Percentiles rank a stretch among this genome's conserved stretches.
These are phyloP conservation scores for Plasmopara viticola DNA, from an alignment of 352 stramenopile species.

Conservation along the genomic window DNA sequence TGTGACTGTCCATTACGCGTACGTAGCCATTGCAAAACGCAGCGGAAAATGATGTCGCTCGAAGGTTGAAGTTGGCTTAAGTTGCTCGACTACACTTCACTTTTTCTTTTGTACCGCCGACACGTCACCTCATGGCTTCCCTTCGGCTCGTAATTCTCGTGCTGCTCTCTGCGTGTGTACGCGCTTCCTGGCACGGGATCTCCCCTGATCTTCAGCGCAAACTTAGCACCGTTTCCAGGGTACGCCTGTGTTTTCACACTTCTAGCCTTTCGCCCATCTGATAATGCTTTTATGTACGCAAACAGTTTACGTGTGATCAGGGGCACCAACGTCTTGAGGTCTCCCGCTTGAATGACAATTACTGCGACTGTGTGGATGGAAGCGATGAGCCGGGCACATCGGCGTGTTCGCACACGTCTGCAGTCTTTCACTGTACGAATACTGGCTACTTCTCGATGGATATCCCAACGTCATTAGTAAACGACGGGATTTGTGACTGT, in stretches of 20 bases:
- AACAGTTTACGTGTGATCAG: conserved; percentile 68
- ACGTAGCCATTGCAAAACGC: no score
- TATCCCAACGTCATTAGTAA: conserved; percentile 60
- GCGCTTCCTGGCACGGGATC: conserved; percentile 31
- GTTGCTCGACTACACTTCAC: neutral
- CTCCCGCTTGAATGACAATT: conserved; percentile 87
- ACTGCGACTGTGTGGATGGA: conserved; percentile 91
- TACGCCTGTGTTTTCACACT: conserved; percentile 16
- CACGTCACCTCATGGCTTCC: conserved; percentile 28
- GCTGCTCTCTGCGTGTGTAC: conserved; percentile 13
- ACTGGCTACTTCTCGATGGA: conserved; percentile 45
- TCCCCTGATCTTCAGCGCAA: conserved; percentile 35
- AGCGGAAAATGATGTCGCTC: neutral
- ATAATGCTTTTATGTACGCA: neutral
- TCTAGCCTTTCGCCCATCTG: conserved; percentile 1
- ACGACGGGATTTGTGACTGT: conserved; percentile 96
- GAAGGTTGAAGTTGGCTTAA: neutral
- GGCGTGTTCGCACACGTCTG: conserved; percentile 48
- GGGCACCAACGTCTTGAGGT: conserved; percentile 47
- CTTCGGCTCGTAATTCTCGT: conserved; percentile 12
- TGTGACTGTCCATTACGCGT: no score
- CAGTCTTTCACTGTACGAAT: conserved; percentile 37
- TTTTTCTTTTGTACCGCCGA: neutral
- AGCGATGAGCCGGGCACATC: conserved; percentile 87
- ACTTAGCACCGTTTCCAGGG: conserved; percentile 28